Evolutionary conservation across 768 basidiomycete species (phyloP).

Genomic region (Termitomyces sp.): DNA sequence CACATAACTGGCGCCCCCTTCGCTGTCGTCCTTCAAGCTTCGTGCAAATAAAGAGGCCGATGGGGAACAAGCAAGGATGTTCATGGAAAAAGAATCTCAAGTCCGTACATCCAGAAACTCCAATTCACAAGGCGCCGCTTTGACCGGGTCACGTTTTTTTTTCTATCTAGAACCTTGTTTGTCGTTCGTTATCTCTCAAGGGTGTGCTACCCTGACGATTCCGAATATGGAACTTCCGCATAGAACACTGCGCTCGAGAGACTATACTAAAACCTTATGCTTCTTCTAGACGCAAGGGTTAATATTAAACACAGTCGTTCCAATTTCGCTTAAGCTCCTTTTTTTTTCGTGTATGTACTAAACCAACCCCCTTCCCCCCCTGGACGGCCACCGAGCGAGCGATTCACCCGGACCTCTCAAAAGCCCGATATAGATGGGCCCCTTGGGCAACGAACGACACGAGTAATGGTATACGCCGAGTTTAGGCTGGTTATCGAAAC

Average conservation of each 20-base stretch:
- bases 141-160: background rate
- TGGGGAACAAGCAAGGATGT: background rate
- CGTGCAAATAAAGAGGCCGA: background rate
- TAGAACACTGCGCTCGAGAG: background rate
- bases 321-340: background rate
- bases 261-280: background rate
- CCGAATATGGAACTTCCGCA: slow-evolving; percentile 5
- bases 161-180: background rate
- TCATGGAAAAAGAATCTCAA: background rate
- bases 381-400: background rate
- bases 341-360: too few species aligned
- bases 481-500: background rate
- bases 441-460: background rate
- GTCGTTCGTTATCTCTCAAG: background rate
- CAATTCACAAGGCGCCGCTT: background rate
- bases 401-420: background rate
- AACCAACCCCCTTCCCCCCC: background rate
- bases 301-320: background rate
- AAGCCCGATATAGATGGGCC: background rate
- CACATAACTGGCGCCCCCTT: background rate
- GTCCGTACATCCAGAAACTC: too few species aligned
- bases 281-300: background rate
- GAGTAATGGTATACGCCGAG: background rate
- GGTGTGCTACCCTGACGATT: background rate
- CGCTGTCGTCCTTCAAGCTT: background rate